Evolutionary conservation across 2,329 filamentous ascomycete species (phyloP), one percentile per base, ranked within the genome.

Genomic region (Fusarium tjaetaba): DNA sequence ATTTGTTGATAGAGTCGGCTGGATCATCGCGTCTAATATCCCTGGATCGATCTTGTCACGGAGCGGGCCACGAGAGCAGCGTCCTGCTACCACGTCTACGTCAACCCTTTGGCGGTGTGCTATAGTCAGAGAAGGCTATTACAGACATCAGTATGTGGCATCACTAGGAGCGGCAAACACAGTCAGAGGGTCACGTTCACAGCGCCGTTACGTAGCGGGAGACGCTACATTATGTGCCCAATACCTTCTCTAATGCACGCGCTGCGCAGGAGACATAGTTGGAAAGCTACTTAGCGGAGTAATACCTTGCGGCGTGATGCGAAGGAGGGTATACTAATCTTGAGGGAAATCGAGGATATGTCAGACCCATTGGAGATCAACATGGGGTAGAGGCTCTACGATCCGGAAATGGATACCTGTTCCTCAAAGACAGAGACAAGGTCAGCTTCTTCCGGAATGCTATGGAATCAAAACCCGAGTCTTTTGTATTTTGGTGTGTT

Each of bases 391-490:
- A 28, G 18, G 11, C 24, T 48, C 43, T 7, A 6, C 9, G 24
- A 28, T 28, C 3, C 26, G 6, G 26, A 22, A 48, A 28, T 4
- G 20, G 26, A 48, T 5, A 22, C 9, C 0, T 15, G 10, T 15
- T 46, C 13, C 20, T 28, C 13, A 28, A 15, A 20, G 20, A 16
- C 45, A 15, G 16, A 26, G 11, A 6, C 18, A 11, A 26, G 11
- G 3, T 5, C 0, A 18, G 18, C 24, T 9, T 26, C 24, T 45
- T 14, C 7, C 7, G 11, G 7, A 26, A 14, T 9, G 11, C 24
- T 24, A 18, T 26, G 5, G 6, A 14, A 26, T 26, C 11, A 5
- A 45, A 4, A 10, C 24, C 24, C 16, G 11, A 26, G 18, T 24
- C 11, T 26, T 26, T 45, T 8, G 24, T 26, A 8, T 14, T 20